These are phyloP conservation scores for Prunella vulgaris DNA, from an alignment of 257 asterid genomes.

Conservation along the genomic window DNA sequence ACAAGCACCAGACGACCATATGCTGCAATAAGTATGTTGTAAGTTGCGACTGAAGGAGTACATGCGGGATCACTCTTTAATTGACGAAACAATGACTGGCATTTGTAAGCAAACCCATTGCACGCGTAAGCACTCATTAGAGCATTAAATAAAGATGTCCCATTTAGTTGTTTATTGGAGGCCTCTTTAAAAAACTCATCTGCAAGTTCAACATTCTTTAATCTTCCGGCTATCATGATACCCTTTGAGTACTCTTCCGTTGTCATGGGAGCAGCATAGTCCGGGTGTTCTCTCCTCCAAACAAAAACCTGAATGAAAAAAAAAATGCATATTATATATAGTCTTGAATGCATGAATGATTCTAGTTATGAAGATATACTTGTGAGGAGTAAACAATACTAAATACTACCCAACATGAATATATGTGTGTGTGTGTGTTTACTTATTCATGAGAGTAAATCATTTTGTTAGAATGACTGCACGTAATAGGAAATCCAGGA, in stretches of 20 bases:
- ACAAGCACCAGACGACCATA: slow-evolving; percentile 61
- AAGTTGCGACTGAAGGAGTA: slow-evolving; percentile 61
- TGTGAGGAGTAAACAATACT: not conserved
- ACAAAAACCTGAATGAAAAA: slow-evolving; percentile 49
- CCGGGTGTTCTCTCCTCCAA: slow-evolving; percentile 75
- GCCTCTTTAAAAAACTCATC: slow-evolving; percentile 68
- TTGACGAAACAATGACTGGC: slow-evolving; percentile 54
- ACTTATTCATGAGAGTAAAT: not conserved
- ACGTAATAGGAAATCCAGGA: not conserved
- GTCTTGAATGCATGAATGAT: not conserved
- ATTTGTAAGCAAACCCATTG: slow-evolving; percentile 44
- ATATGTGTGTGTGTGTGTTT: not conserved
- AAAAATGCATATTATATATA: not conserved
- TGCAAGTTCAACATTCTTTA: slow-evolving; percentile 52
- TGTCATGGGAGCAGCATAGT: slow-evolving; percentile 55
- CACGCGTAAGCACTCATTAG: slow-evolving; percentile 61
- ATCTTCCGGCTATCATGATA: slow-evolving; percentile 52
- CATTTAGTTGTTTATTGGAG: slow-evolving; percentile 40
- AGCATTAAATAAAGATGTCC: slow-evolving; percentile 54
- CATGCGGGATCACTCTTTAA: slow-evolving; percentile 51
- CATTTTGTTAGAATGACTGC: not conserved
- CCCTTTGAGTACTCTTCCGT: slow-evolving; percentile 75
- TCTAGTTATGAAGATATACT: not conserved
- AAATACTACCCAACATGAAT: not conserved
- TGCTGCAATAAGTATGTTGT: slow-evolving; percentile 76